A percentile compares a stretch with the other conserved stretches of the same genome.
Evolutionary conservation across 2,329 filamentous ascomycete genomes (phyloP).

Genomic region (Dactylellina haptotyla): DNA sequence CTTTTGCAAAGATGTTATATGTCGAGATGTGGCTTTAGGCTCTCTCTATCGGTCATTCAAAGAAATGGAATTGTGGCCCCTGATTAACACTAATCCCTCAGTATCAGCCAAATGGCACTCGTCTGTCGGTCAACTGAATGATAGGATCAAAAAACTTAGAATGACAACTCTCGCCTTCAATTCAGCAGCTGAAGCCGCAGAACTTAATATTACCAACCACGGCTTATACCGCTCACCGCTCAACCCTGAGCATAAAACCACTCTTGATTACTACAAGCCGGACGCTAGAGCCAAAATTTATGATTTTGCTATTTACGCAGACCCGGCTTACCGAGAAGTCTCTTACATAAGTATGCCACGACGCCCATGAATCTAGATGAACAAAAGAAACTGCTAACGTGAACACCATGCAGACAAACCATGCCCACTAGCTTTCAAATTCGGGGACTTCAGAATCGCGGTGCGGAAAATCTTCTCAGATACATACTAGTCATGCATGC

Average conservation of each 20-base stretch:
- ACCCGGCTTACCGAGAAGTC: neutral
- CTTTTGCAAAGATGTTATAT: neutral
- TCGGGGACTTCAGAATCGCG: neutral
- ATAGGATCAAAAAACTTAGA: constrained; percentile 7
- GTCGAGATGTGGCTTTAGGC: constrained; percentile 4
- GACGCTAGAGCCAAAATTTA: neutral
- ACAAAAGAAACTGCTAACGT: neutral
- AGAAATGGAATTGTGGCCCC: constrained; percentile 1
- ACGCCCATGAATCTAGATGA: neutral
- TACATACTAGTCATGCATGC: too few relatives aligned
- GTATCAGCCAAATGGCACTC: neutral
- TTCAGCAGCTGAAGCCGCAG: neutral
- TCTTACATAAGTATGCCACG: neutral
- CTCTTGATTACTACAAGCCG: neutral
- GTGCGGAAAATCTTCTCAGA: too few relatives aligned
- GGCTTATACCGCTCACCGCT: neutral
- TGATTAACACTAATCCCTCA: neutral
- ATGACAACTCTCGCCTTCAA: neutral
- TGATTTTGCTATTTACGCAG: neutral
- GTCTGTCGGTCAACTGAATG: neutral
- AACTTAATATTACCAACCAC: neutral
- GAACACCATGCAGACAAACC: neutral
- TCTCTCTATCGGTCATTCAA: constrained; percentile 5
- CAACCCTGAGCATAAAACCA: neutral
- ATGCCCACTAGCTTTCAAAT: constrained; percentile 3